Base-by-base conservation (phyloP, 2,329 filamentous ascomycete species). In the Fusarium albidum region DNA sequence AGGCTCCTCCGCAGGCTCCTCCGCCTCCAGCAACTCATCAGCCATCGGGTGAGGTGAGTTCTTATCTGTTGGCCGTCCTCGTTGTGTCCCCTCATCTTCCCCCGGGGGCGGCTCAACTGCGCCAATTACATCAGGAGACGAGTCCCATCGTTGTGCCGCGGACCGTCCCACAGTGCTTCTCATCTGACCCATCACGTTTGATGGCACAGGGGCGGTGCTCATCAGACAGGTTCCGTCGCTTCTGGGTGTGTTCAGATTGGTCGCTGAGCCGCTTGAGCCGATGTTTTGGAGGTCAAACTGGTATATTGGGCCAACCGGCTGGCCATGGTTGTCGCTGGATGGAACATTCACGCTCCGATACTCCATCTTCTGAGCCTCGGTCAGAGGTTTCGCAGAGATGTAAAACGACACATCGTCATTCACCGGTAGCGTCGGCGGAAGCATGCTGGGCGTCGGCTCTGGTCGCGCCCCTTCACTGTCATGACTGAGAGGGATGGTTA, bases 221-320 rank as follows among this genome's bases (percentile, higher is more conserved):
- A 61, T 58, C 10, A 59, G 49, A 31, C 50, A 55, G 13, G 52
- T 47, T 7, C 40, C 43, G 28, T 68, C 59, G n/a, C 57, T 69
- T 28, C 71, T 64, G 11, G 67, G 72, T 3, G 72, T 74, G 42
- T 75, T 75, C 31, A 73, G 31, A 39, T 73, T 75, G n/a, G 72
- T 74, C 17, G 56, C 66, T 10, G 67, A 63, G 18, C 72, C 70
- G 41, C 71, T 74, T 10, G 71, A 75, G 9, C 49, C 57, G 26
- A 67, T n/a, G 18, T 57, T 55, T 8, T 56, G 56, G 25, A 61
- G 48, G 27, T 61, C 53, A 17, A 57, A 56, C 12, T 60, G 57
- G 12, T 57, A 45, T 14, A 63, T 42, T 4, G 47, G 53, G 17
- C 64, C 64, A 5, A 67, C 25, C 35, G 49, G 44, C 5, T 61